These are phyloP conservation scores for Nannochloris sp. DNA, from an alignment of 139 green algal species.

Conservation along the genomic window DNA sequence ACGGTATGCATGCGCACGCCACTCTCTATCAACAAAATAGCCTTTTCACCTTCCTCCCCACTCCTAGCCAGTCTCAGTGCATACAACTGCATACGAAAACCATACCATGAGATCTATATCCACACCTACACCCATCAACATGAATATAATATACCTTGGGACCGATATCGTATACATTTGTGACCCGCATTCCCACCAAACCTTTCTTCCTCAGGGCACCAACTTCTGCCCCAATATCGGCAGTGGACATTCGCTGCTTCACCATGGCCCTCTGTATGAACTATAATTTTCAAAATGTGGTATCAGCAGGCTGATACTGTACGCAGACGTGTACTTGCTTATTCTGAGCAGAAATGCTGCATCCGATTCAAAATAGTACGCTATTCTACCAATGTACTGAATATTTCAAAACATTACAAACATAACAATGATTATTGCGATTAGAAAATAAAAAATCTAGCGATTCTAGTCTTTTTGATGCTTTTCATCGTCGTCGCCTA, in stretches of 20 bases:
- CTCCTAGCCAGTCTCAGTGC: conserved; percentile 81
- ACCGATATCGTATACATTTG: conserved; percentile 84
- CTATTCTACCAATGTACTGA: too few species aligned
- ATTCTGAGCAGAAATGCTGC: too few species aligned
- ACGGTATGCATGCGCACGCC: conserved; percentile 84
- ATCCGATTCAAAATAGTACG: too few species aligned
- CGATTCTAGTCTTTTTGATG: background rate
- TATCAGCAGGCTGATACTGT: too few species aligned
- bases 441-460: background rate
- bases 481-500: background rate
- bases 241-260: conserved; percentile 78
- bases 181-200: conserved; percentile 73
- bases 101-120: background rate
- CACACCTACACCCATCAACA: conserved; percentile 1
- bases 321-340: too few species aligned
- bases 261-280: conserved; percentile 38
- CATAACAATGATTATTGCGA: background rate
- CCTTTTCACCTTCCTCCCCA: conserved; percentile 88
- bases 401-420: too few species aligned
- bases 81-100: conserved; percentile 38
- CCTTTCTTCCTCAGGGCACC: conserved; percentile 58
- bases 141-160: conserved; percentile 42
- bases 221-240: conserved; percentile 84
- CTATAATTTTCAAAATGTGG: too few species aligned
- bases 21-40: conserved; percentile 84